Evolutionary conservation across 1,284 basidiomycete species (phyloP), one percentile per base, ranked within the genome.

Genomic region (Golubevia pallescens): DNA sequence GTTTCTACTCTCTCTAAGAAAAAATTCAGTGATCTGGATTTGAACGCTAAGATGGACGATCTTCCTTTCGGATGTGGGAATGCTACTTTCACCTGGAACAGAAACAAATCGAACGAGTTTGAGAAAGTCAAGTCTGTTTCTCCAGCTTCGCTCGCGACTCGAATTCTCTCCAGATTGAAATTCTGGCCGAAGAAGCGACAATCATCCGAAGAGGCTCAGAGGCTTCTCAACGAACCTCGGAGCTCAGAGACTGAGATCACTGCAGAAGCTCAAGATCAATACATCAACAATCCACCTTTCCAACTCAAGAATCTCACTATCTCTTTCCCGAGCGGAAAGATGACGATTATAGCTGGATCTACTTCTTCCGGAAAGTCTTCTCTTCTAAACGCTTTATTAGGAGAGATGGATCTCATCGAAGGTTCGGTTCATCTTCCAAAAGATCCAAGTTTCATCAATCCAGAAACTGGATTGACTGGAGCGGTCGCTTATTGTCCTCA

Each of bases 321-420:
- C 34, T 57, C 66, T 10, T 69, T 81, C 23, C 68, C 70, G 1
- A 24, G 60, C 7, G 64, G 65, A 19, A 16, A 62, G 24, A 67
- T 81, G 23, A 78, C 73, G 2, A 69, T 84, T 48, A 64, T 84
- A 13, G 32, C 55, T 57, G 55, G 32, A 10, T 69, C 69, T 3
- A 65, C 79, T 1, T 79, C 80, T n/a, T 61, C 73, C 2, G 81
- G 81, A 23, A 84, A 84, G 61, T 74, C 75, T 24, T 74, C 78
- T 1, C 67, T 83, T 4, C 63, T 84, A 3, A 69, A 67, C 20
- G 75, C 74, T 5, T 64, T 84, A 5, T 70, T 84, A 7, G 79
- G 79, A 57, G 81, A 84, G 58, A 71, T 74, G 42, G 73, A 81
- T 52, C 32, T 80, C 24, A 51, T 72, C 13, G 24, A 20, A 8